Percentiles rank a stretch among this genome's conserved stretches.
These are phyloP conservation scores for Eucalyptus grandis DNA, from an alignment of 345 rosid genomes.

Conservation along the genomic window DNA sequence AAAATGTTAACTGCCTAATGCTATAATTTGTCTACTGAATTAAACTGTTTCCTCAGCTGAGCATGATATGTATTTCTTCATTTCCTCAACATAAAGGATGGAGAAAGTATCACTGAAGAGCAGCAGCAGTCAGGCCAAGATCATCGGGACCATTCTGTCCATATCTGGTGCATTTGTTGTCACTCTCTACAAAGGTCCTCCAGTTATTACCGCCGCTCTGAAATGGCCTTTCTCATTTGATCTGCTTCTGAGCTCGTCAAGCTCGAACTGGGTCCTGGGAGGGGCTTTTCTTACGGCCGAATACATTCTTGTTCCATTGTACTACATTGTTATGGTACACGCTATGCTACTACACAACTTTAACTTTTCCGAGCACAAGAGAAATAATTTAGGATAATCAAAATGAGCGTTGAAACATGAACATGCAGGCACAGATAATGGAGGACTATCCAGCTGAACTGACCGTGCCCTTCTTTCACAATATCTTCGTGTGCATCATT, in stretches of 20 bases:
- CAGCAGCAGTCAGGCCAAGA: slow-evolving; percentile 63
- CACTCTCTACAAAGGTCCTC: slow-evolving; percentile 66
- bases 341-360: not conserved
- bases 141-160: slow-evolving; percentile 67
- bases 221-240: slow-evolving; percentile 11
- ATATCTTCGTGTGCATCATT: slow-evolving; percentile 40
- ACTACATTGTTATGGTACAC: slow-evolving; percentile 83
- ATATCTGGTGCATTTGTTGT: slow-evolving; percentile 67
- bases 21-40: not conserved
- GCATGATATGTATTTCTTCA: not conserved
- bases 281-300: slow-evolving; percentile 54
- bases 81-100: slow-evolving; percentile 34
- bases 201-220: slow-evolving; percentile 13
- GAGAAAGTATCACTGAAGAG: slow-evolving; percentile 48
- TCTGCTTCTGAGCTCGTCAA: slow-evolving; percentile 21
- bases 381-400: slow-evolving; percentile 1
- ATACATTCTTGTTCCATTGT: slow-evolving; percentile 49
- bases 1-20: not conserved
- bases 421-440: slow-evolving; percentile 62
- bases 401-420: not conserved
- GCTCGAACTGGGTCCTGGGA: slow-evolving; percentile 60
- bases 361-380: not conserved
- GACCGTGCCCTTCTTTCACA: slow-evolving; percentile 64
- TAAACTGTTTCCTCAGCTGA: not conserved
- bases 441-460: slow-evolving; percentile 78